Percentiles rank a stretch among this genome's conserved stretches.
phyloP scores from a whole-genome alignment of 2,329 filamentous ascomycete species.

The Neoarthrinium moseri region DNA sequence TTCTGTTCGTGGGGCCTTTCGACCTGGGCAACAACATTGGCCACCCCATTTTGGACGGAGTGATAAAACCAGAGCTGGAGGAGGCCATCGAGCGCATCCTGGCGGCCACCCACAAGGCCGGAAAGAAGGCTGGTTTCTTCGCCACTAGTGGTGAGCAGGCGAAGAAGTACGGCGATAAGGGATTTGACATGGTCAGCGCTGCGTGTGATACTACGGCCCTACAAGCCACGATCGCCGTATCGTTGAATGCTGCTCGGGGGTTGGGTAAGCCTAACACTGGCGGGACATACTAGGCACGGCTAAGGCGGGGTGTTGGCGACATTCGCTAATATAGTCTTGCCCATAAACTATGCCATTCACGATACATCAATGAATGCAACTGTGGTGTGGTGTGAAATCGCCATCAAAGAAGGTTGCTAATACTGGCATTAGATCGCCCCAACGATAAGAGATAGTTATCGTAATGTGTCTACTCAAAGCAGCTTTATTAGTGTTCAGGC shows the following conservation, averaged over 20 bases:
- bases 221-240: constrained; percentile 41
- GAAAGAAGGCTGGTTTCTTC: constrained; percentile 66
- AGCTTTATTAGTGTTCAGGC: too few species aligned
- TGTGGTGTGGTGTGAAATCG: too few species aligned
- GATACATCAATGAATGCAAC: too few species aligned
- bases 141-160: constrained; percentile 56
- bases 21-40: constrained; percentile 65
- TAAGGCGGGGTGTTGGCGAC: too few species aligned
- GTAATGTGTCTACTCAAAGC: too few species aligned
- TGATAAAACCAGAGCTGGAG: constrained; percentile 57
- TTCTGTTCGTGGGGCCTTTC: constrained; percentile 67
- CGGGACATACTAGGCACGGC: constrained; percentile 43
- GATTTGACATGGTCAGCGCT: constrained; percentile 62
- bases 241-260: constrained; percentile 46
- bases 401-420: too few species aligned
- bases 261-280: constrained; percentile 32
- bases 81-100: constrained; percentile 59
- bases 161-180: constrained; percentile 51
- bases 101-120: constrained; percentile 55
- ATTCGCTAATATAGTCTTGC: too few species aligned
- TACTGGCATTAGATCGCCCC: too few species aligned
- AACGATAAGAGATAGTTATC: too few species aligned
- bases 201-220: constrained; percentile 56
- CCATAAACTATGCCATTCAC: too few species aligned
- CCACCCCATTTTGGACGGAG: constrained; percentile 58